These are phyloP conservation scores for Lichtheimia ornata DNA, from an alignment of 371 early-diverging fungal genomes.

Conservation along the genomic window DNA sequence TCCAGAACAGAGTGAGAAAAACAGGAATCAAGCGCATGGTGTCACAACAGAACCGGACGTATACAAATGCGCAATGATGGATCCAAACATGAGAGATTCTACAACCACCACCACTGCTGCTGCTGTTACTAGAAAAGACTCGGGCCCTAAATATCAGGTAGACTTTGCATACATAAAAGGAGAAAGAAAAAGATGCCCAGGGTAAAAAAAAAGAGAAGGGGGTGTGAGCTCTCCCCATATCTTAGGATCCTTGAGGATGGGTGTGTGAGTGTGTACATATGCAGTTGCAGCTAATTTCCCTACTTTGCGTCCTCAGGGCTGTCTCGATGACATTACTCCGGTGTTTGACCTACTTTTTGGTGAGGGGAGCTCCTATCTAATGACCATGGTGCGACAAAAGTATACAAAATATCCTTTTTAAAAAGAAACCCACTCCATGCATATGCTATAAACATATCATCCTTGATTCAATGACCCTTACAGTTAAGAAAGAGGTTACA, in stretches of 20 bases:
- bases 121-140: conserved; percentile 27
- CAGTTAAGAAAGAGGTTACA: conserved; percentile 59
- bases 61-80: no score
- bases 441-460: neutral
- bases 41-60: no score
- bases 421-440: conserved; percentile 57
- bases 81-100: neutral
- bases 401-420: conserved; percentile 30
- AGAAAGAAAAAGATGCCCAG: conserved; percentile 64
- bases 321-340: conserved; percentile 65
- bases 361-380: conserved; percentile 46
- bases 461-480: conserved; percentile 2
- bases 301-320: conserved; percentile 51
- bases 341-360: conserved; percentile 61
- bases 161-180: conserved; percentile 53
- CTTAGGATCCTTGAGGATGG: neutral
- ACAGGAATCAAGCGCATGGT: no score
- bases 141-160: conserved; percentile 44
- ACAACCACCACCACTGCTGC: neutral
- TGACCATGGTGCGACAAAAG: conserved; percentile 48
- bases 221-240: neutral
- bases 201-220: conserved; percentile 21
- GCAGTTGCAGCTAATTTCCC: neutral
- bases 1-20: no score
- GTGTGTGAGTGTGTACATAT: no score